Conservation (phyloP, 1,284 basidiomycete species). For the Apiotrichum veenhuisii region DNA sequence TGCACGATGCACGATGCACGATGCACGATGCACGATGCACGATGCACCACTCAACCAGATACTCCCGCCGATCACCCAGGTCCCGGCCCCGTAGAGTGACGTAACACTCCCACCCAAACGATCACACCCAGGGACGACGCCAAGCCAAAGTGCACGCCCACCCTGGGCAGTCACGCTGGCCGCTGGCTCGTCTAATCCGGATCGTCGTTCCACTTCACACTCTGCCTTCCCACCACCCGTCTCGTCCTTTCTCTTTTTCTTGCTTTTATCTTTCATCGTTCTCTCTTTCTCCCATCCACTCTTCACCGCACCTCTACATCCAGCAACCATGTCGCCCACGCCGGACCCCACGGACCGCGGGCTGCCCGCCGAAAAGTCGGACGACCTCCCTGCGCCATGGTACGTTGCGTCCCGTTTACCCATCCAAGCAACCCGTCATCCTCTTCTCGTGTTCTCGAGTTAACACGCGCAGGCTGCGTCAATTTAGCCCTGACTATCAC, state of each 20-base stretch:
- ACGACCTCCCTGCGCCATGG: constrained; percentile 18
- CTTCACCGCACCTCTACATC: neutral
- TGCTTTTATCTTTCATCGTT: neutral
- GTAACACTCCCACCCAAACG: no score
- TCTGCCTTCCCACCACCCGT: no score
- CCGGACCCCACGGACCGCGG: neutral
- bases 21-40: no score
- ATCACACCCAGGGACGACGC: no score
- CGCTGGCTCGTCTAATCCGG: no score
- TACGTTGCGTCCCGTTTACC: neutral
- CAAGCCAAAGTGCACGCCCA: no score
- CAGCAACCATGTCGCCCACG: neutral
- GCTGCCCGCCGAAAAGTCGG: neutral
- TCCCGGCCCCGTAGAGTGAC: no score
- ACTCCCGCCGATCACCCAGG: no score
- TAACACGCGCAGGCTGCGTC: constrained; percentile 17
- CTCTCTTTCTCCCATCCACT: neutral
- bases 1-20: no score
- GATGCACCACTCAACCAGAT: no score
- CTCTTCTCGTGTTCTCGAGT: neutral
- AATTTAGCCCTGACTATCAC: constrained; percentile 28
- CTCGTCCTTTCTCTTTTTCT: neutral
- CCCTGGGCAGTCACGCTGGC: no score
- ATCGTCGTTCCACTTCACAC: no score
- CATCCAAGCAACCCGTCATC: neutral